Base-by-base conservation (phyloP, 1,139 yeast genomes). In the Casaregolazyma lundiana region DNA sequence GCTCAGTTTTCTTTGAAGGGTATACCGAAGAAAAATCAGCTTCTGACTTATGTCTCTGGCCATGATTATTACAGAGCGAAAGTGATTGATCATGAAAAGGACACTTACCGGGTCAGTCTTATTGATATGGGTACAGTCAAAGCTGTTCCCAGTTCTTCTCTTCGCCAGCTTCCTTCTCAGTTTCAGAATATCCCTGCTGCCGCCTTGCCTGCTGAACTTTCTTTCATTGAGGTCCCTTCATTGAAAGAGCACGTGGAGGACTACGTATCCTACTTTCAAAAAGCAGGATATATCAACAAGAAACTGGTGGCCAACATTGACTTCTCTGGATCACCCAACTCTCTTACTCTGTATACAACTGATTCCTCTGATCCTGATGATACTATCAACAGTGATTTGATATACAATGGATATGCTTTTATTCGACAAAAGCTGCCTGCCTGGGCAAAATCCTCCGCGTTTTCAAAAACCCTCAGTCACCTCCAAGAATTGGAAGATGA, bases 101-200 rank as follows among this genome's bases (percentile, higher is more conserved):
- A 40, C n/a, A 56, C 73, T 6, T 59, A 73, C 24, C 68, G 68
- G 43, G 81, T 84, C 18, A 73, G 75, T 56, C 82, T 81, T 53
- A 64, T 83, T 49, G 94, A 84, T 62, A 79, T 78, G 53, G 92
- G 92, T 42, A 77, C 78, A 46, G 60, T 70, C 39, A 84, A 79
- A 55, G 62, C 64, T 42, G 79, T 80, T 20, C 58, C 77, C 13
- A 59, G 71, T 43, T 53, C 71, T 5, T 64, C 77, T 15, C 67
- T 85, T 53, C 69, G 84, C 53, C 68, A 70, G 1, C 71, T 84
- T 49, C 86, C 90, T 11, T 51, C 72, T 21, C 75, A 75, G 55
- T 81, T 77, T 59, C 54, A 69, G 2, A 56, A 64, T 2, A 63
- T 66, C 43, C 78, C 85, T 37, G 69, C 80, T 6, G 80, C 82